Base-by-base conservation (phyloP, 345 rosid species). In the Hibiscus syriacus region DNA sequence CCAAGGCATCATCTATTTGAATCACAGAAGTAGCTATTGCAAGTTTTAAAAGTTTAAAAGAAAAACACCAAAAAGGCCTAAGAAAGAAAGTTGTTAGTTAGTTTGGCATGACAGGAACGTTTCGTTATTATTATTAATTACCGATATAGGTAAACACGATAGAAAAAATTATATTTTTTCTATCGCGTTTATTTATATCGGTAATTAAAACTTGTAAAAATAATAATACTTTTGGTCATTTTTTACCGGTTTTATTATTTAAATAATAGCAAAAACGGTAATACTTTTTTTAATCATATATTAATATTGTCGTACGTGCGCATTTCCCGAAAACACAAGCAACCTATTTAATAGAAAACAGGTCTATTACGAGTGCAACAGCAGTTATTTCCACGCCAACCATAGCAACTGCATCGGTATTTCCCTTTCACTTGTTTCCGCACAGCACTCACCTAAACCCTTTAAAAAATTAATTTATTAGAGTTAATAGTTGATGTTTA, bases 271-370 rank as follows among this genome's bases (percentile, higher is more conserved):
- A n/a, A n/a, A n/a, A n/a, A n/a, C n/a, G n/a, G n/a, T n/a, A n/a
- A n/a, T n/a, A n/a, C n/a, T n/a, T n/a, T n/a, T n/a, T n/a, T n/a
- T n/a, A n/a, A n/a, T n/a, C n/a, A n/a, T n/a, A n/a, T n/a, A n/a
- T n/a, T n/a, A n/a, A n/a, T n/a, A n/a, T n/a, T n/a, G n/a, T n/a
- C n/a, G n/a, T n/a, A n/a, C n/a, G n/a, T n/a, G n/a, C n/a, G n/a
- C n/a, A n/a, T n/a, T n/a, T n/a, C n/a, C n/a, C n/a, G n/a, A 61
- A 39, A 61, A 39, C 32, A 61, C 49, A 39, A 61, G 39, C 50
- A 39, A 61, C 50, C 66, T 20, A 39, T 61, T 66, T 13, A 66
- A 66, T 11, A 49, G 69, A 50, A 49, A 66, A 49, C 58, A 7
- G 26, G 39, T 50, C 43, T 58, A 50, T 17, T 46, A 48, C 27